phyloP scores from a whole-genome alignment of 768 basidiomycete species.

The Panus rudis region DNA sequence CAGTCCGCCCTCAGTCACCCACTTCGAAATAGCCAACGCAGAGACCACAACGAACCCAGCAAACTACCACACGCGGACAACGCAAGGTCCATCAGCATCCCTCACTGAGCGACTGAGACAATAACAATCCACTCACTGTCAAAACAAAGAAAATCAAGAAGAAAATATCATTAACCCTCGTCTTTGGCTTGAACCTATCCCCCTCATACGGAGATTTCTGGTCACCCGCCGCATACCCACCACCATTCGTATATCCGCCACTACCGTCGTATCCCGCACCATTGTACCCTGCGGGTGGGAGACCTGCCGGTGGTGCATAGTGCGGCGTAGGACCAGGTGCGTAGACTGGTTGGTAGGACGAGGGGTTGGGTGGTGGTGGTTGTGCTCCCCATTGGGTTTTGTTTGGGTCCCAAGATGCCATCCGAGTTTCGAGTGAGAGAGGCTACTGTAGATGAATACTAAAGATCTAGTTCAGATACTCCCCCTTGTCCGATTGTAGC shows the following conservation, averaged over 20 bases:
- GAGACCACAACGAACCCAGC: constrained; percentile 64
- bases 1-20: constrained; percentile 56
- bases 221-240: constrained; percentile 7
- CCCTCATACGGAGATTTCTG: constrained; percentile 49
- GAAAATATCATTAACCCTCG: constrained; percentile 63
- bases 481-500: too few species aligned
- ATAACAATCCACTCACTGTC: constrained; percentile 35
- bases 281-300: background rate
- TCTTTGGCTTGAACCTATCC: constrained; percentile 63
- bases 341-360: constrained; percentile 10
- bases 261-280: background rate
- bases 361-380: too few species aligned
- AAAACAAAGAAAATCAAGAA: constrained; percentile 68
- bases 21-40: constrained; percentile 55
- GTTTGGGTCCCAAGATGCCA: constrained; percentile 4
- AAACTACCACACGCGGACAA: constrained; percentile 32
- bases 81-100: background rate
- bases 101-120: background rate
- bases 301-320: constrained; percentile 8
- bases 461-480: too few species aligned
- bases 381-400: constrained; percentile 2
- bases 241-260: too few species aligned
- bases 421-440: too few species aligned
- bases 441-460: too few species aligned
- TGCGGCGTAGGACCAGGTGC: constrained; percentile 2